Conservation (phyloP, 345 rosid genomes). For the Fremontodendron californicum region DNA sequence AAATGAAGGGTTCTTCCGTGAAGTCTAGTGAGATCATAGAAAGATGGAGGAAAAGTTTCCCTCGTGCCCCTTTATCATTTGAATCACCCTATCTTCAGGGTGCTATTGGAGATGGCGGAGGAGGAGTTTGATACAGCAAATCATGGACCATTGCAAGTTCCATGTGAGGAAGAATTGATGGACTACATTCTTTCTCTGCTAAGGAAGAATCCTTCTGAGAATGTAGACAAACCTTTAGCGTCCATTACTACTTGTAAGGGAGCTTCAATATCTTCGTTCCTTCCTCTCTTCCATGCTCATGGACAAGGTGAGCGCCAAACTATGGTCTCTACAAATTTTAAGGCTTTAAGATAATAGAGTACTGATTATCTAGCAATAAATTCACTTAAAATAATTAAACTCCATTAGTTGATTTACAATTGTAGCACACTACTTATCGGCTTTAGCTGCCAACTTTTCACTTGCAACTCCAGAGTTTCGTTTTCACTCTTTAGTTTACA, state of each 20-base stretch:
- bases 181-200: conserved; percentile 35
- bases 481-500: no score
- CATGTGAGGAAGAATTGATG: conserved; percentile 49
- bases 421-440: background rate
- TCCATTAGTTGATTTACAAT: background rate
- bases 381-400: background rate
- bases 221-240: conserved; percentile 21
- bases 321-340: conserved; percentile 17
- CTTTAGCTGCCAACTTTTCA: background rate
- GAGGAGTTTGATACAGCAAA: conserved; percentile 26
- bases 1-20: conserved; percentile 21
- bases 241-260: conserved; percentile 31
- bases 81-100: conserved; percentile 54
- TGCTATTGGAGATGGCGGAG: conserved; percentile 36
- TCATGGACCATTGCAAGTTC: conserved; percentile 48
- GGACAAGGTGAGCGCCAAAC: conserved; percentile 20
- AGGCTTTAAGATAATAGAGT: background rate
- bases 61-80: conserved; percentile 42
- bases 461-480: background rate
- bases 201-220: conserved; percentile 29
- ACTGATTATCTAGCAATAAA: background rate
- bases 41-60: conserved; percentile 40
- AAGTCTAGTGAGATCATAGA: conserved; percentile 34
- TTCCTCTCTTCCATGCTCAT: conserved; percentile 29
- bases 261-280: conserved; percentile 32